Base-by-base conservation (phyloP, 208 protist genomes). In the Trypanosoma melophagium region DNA sequence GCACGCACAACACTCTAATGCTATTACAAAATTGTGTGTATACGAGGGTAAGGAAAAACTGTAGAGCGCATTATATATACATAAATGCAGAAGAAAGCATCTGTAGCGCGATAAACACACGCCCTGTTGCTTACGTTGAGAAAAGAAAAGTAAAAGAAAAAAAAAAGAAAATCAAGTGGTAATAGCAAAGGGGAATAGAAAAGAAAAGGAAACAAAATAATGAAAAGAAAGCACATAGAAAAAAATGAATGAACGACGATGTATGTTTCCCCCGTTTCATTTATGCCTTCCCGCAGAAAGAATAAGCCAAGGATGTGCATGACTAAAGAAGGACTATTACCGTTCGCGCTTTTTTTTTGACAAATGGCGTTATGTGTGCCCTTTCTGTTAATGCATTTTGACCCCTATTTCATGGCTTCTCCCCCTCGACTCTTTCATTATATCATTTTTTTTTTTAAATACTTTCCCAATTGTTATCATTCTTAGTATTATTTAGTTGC, bases 11-110 rank as follows among this genome's bases (percentile, higher is more conserved):
- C 65, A 93, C 67, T 78, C 83, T 12, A 93, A 96, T 74, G 85
- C 90, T 58, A 92, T 96, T 69, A 91, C 87, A 21, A 88, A 90
- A 66, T 64, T 93, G 31, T 83, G 82, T 2, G 77, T 96, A 13
- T 91, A 85, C 80, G 90, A 96, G 65, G 79, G 85, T 12, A 92
- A 91, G 68, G 79, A 93, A 76, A 85, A 82, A 40, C 61, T 65
- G 44, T 69, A 56, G 57, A 52, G 44, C 16, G 3, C 40, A 45
- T 50, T 12, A 40, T 40, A 40, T 1, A 38, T 31, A n/a, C n/a
- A 21, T 38, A 59, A 38, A 31, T 31, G 7, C 21, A 31, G 31
- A 7, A 38, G 31, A 12, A 12, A 38, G 31, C 54, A 38, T 35
- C 1, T 35, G 28, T 1, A 35, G 28, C 28, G 28, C 28, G 5